phyloP scores from a whole-genome alignment of 306 rosid genomes.

The Malus asiatica region DNA sequence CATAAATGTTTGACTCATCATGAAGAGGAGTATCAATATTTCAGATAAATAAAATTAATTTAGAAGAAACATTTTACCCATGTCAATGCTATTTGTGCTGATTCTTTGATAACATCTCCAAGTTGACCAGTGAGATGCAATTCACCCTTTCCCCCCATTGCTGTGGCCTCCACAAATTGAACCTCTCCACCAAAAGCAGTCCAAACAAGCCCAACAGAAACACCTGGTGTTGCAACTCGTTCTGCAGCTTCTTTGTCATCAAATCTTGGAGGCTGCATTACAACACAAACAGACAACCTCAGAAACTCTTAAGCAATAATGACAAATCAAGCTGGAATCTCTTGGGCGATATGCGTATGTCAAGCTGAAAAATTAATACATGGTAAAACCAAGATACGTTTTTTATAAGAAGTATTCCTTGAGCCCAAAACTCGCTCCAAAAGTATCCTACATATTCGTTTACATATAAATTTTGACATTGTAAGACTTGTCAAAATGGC shows the following conservation, averaged over 20 bases:
- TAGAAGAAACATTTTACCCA: slow-evolving; percentile 54
- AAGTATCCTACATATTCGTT: not conserved
- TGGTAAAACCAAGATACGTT: not conserved
- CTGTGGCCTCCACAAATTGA: slow-evolving; percentile 96
- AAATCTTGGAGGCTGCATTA: slow-evolving; percentile 84
- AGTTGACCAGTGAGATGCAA: slow-evolving; percentile 96
- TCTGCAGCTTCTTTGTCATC: slow-evolving; percentile 88
- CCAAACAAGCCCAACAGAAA: slow-evolving; percentile 95
- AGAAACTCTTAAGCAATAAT: not conserved
- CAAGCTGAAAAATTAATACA: not conserved
- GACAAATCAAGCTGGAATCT: not conserved
- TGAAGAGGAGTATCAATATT: slow-evolving; percentile 5
- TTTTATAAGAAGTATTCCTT: not conserved
- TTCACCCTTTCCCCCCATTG: slow-evolving; percentile 88
- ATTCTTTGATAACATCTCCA: slow-evolving; percentile 97
- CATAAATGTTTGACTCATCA: not conserved
- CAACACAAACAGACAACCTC: not conserved
- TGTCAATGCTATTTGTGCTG: slow-evolving; percentile 94
- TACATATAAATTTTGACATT: not conserved
- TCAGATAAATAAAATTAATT: not conserved
- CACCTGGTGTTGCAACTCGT: slow-evolving; percentile 74
- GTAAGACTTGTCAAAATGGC: not conserved
- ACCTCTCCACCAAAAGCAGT: slow-evolving; percentile 97
- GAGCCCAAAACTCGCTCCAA: not conserved
- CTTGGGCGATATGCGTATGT: not conserved